A percentile compares a stretch with the other conserved stretches of the same genome.
These are phyloP conservation scores for Protostelium mycophagum DNA, from an alignment of 78 protist species.

Conservation along the genomic window DNA sequence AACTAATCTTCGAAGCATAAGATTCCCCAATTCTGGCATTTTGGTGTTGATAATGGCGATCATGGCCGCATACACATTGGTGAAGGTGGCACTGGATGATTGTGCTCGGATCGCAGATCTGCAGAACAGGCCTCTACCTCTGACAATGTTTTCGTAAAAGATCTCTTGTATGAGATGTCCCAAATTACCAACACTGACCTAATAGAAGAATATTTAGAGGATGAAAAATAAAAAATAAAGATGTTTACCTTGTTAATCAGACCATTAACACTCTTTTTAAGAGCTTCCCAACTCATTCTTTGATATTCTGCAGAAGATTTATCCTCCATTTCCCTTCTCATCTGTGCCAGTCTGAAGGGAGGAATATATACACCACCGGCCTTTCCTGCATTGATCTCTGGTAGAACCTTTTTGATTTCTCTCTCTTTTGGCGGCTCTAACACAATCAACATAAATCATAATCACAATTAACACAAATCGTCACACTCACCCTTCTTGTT, in stretches of 20 bases:
- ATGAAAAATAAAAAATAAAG: too few relatives aligned
- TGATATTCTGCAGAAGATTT: constrained; percentile 81
- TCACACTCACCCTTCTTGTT: neutral
- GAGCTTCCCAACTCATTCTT: constrained; percentile 92
- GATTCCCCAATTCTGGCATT: constrained; percentile 92
- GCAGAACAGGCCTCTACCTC: constrained; percentile 93
- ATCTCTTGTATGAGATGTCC: constrained; percentile 79
- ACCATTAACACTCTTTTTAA: constrained; percentile 93
- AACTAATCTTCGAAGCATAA: constrained; percentile 78
- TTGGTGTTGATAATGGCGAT: constrained; percentile 92
- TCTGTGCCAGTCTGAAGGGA: constrained; percentile 66
- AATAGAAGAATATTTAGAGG: neutral
- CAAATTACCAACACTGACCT: constrained; percentile 76
- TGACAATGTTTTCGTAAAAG: constrained; percentile 90
- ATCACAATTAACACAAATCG: neutral
- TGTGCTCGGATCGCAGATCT: constrained; percentile 80
- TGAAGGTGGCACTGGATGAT: constrained; percentile 84
- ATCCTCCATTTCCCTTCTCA: constrained; percentile 44
- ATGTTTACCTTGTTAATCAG: constrained; percentile 82
- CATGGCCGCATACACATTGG: constrained; percentile 94
- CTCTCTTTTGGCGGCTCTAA: neutral
- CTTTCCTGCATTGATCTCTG: neutral
- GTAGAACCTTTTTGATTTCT: neutral
- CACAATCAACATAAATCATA: too few relatives aligned
- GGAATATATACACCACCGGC: constrained; percentile 69